Conservation (phyloP, 2,329 filamentous ascomycete species). For the Metarhizium anisopliae region DNA sequence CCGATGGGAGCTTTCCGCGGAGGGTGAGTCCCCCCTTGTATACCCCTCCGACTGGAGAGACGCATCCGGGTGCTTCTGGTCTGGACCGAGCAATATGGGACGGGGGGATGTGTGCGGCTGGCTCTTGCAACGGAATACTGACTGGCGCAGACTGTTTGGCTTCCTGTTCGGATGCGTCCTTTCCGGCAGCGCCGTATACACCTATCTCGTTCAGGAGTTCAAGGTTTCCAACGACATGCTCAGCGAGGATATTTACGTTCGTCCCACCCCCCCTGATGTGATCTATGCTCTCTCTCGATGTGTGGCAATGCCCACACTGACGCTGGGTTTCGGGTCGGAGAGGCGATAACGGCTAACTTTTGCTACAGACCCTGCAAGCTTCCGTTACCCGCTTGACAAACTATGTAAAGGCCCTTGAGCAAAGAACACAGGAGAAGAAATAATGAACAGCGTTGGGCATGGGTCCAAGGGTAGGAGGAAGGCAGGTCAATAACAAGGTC, state of each 20-base stretch:
- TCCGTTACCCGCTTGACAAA: conserved; percentile 79
- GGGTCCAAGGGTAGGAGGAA: not conserved
- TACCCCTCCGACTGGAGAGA: too few relatives aligned
- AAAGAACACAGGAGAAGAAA: conserved; percentile 58
- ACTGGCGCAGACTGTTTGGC: conserved; percentile 62
- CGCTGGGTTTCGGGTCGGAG: not conserved
- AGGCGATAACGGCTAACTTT: conserved; percentile 1
- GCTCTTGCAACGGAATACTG: not conserved
- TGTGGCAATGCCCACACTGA: too few relatives aligned
- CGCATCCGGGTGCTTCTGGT: too few relatives aligned
- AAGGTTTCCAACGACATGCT: conserved; percentile 87
- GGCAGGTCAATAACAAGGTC: not conserved
- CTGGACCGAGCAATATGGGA: too few relatives aligned
- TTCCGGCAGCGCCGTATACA: conserved; percentile 76
- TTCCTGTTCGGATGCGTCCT: conserved; percentile 80
- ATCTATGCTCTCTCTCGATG: not conserved
- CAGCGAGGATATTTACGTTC: conserved; percentile 91
- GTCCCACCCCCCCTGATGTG: conserved; percentile 27
- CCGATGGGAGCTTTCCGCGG: conserved; percentile 53
- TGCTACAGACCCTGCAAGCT: conserved; percentile 66
- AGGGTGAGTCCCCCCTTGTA: conserved; percentile 36
- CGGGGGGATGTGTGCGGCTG: too few relatives aligned
- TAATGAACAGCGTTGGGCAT: conserved; percentile 1
- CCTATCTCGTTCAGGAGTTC: conserved; percentile 90
- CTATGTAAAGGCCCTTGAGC: conserved; percentile 75